Evolutionary conservation across 371 early-diverging fungal genomes (phyloP), one percentile per base, ranked within the genome.

Genomic region (Rhizomucor pusillus): DNA sequence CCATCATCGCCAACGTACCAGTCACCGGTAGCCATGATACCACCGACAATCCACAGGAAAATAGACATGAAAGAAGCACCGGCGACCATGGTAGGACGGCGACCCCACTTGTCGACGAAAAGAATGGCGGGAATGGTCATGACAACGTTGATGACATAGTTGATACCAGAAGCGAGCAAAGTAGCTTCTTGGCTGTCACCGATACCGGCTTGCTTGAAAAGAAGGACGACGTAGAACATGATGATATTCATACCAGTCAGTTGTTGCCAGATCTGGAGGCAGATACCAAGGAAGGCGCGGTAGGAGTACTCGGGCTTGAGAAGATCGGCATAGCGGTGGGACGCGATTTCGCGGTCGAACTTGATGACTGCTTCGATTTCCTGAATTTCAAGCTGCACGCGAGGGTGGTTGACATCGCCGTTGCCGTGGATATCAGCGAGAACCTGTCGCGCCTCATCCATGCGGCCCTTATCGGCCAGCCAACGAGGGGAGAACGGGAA

Each of bases 401-500:
- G 77, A 1, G 82, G 66, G 50, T 68, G 71, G 25, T 76, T 66
- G 33, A 58, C 58, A 48, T 83, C 71, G 44, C 82, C 82, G 12
- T 61, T 50, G 47, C 81, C 76, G 22, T 90, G 85, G 66, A 93
- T 76, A 47, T 85, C 77, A 37, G 90, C 89, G 6, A 94, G 69
- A 11, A 84, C 83, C 25, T 62, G 43, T 10, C 77, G 65, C 11
- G 88, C 91, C 57, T 93, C 90, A 14, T 87, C 89, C 43, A 79
- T 60, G 12, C 85, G 82, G 54, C 60, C 75, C 43, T 81, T 62
- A 51, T 73, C 79, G 34, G 84, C 77, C 54, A 95, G 71, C 92
- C 93, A 95, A 71, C 95, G 90, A 22, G 94, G 95, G 10, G 92
- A 91, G 63, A 65, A 77, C 11, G 94, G 94, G 73, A 92, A 82